Evolutionary conservation across 805 yeast genomes (phyloP), one percentile per base, ranked within the genome.

Genomic region (Teunomyces atbi): DNA sequence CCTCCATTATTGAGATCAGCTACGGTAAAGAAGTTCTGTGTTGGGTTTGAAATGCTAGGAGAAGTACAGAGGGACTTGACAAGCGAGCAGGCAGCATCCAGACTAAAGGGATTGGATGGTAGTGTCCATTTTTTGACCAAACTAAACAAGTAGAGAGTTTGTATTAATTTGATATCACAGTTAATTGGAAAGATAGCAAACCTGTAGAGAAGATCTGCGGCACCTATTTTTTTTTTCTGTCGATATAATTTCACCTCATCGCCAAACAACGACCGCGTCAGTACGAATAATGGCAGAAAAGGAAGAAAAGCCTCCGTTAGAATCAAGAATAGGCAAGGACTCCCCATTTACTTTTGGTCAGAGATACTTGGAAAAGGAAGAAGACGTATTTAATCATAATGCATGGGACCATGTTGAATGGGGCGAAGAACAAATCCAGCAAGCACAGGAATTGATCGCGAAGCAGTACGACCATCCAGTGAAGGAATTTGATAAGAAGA

Each of bases 391-490:
- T 83, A 78, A 79, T 49, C 96, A 86, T 61, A 94, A 94, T 62
- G 99, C 99, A 0, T 86, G 94, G 89, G 99, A 94, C 64, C 96
- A 94, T 62, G 97, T 90, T 28, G 96, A 89, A 60, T 91, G 97
- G 96, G 97, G 96, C 42, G 90, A 86, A 44, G 96, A 89, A 56
- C 97, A 94, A 62, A 64, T 83, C 11, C 60, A 71, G 16, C 82
- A 85, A 52, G 97, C 97, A 2, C 77, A 85, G 58, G 82, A 77
- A 55, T 82, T 84, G 62, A 85, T 92, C 29, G 66, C 79, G 18
- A 78, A 81, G 52, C 99, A 94, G 62, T 78, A 80, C 47, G 87
- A 84, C 37, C 71, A 73, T 45, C 98, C 97, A 0, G 99, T 94
- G n/a, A 72, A 79, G 29, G 96, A 89, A 1, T 87, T 86, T 60